Evolutionary conservation across 305 asterid species (phyloP), one percentile per base, ranked within the genome.

Genomic region (Solanum hybrid): DNA sequence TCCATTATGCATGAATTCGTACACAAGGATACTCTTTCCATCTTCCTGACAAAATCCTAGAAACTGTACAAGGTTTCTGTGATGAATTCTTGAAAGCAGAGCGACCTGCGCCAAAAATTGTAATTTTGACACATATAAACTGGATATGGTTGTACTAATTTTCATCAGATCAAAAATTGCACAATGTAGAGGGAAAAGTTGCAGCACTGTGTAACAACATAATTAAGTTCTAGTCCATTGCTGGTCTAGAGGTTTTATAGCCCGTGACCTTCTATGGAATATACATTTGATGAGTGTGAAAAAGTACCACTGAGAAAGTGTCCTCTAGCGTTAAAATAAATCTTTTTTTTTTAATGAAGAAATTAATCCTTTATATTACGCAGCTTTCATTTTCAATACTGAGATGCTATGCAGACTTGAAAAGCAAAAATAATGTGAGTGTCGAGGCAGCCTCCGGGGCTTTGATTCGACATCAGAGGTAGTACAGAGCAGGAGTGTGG

Each of bases 1-100:
- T 90, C 99, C 99, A 32, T 92, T 95, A 92, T 96, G 99, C 98
- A 97, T 95, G 95, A 97, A 97, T 94, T 97, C 99, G 12, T 97
- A 97, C 38, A 97, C 96, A 1, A 97, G 98, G 91, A 97, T 94
- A 89, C 94, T 94, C 93, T 94, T 97, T 61, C 97, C 98, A 20
- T 93, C 98, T 95, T 96, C 99, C 92, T 96, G 99, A 94, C 99
- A 97, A 90, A 94, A 97, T 90, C 99, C 99, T 77, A 96, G 94
- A 93, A 97, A 97, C 93, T 97, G 98, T 72, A 97, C 97, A 73
- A 97, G 95, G 93, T 97, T 97, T 89, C 99, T 93, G 91, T 97
- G 99, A 93, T 97, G 99, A 94, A 97, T 97, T 92, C 99, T 94
- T 89, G 99, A 97, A 89, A 97, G 99, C 92, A 97, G 98, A 93